Conservation (phyloP, 495 filamentous ascomycete species). For the Lophiotrema nucula region DNA sequence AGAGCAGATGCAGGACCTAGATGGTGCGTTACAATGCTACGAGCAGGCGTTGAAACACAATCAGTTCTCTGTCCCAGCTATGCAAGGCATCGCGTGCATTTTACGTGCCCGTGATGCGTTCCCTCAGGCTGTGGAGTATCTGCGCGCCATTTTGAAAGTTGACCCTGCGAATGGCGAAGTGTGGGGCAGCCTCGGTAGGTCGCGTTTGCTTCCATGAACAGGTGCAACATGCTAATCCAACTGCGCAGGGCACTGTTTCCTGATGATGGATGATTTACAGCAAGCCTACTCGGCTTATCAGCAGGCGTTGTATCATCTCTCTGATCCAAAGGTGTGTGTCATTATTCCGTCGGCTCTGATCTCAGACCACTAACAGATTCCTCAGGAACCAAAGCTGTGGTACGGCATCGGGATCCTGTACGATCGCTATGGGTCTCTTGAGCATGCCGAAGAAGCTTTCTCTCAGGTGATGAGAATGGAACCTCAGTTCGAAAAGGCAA, state of each 20-base stretch:
- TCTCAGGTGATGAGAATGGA: constrained; percentile 99
- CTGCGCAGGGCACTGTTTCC: constrained; percentile 87
- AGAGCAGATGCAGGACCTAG: constrained; percentile 85
- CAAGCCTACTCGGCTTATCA: constrained; percentile 98
- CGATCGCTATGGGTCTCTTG: constrained; percentile 92
- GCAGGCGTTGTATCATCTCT: constrained; percentile 86
- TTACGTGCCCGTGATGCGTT: constrained; percentile 90
- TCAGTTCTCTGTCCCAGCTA: constrained; percentile 83
- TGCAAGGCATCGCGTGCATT: constrained; percentile 92
- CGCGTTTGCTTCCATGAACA: no score
- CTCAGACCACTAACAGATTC: constrained; percentile 9
- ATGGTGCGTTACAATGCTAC: constrained; percentile 83
- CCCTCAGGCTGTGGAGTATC: constrained; percentile 87
- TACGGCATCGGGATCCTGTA: constrained; percentile 99
- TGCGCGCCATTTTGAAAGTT: constrained; percentile 86
- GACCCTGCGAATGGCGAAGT: constrained; percentile 89
- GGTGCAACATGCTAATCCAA: background rate
- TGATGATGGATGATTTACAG: constrained; percentile 99
- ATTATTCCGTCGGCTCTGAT: background rate
- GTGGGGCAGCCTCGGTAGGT: constrained; percentile 87
- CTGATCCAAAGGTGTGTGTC: constrained; percentile 85
- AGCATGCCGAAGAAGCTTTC: constrained; percentile 97
- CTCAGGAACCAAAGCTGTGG: constrained; percentile 93
- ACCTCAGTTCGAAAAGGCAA: constrained; percentile 96
- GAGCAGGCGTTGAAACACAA: constrained; percentile 86